Evolutionary conservation across 371 early-diverging fungal species (phyloP).

Genomic region (Apophysomyces ossiformis): DNA sequence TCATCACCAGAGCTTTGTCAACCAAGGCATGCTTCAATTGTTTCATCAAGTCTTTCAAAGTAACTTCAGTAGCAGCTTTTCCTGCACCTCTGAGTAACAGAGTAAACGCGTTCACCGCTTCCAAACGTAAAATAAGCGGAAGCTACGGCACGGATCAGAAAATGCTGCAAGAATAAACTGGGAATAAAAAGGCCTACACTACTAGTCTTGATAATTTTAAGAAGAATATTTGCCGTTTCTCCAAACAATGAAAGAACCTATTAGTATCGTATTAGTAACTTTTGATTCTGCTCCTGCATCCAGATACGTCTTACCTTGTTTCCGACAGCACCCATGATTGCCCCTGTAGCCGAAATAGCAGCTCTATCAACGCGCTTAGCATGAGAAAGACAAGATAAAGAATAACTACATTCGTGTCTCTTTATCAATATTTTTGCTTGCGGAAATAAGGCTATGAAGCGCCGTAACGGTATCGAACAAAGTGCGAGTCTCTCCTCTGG

Average conservation of each 20-base stretch:
- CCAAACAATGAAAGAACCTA: slow-evolving; percentile 78
- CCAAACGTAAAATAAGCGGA: slow-evolving; percentile 69
- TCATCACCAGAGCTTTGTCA: slow-evolving; percentile 79
- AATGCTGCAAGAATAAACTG: neutral
- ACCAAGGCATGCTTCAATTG: slow-evolving; percentile 64
- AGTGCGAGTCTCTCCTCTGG: slow-evolving; percentile 72
- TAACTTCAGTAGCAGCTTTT: slow-evolving; percentile 73
- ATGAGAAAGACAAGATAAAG: too few species aligned
- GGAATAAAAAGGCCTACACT: slow-evolving; percentile 56
- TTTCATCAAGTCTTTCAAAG: slow-evolving; percentile 79
- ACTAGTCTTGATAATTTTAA: slow-evolving; percentile 69
- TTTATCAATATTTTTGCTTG: slow-evolving; percentile 72
- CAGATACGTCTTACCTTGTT: slow-evolving; percentile 46
- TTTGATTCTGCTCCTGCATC: neutral
- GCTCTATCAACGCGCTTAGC: slow-evolving; percentile 57
- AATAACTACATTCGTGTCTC: slow-evolving; percentile 57
- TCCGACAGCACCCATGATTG: slow-evolving; percentile 69
- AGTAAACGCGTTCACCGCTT: slow-evolving; percentile 72
- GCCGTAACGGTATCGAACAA: slow-evolving; percentile 81
- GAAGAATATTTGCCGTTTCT: slow-evolving; percentile 71
- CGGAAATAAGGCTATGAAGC: slow-evolving; percentile 64
- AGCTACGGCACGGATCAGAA: slow-evolving; percentile 31
- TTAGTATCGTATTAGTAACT: neutral
- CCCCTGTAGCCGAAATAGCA: slow-evolving; percentile 77
- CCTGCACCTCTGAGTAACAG: slow-evolving; percentile 79